phyloP scores from a whole-genome alignment of 371 early-diverging fungal genomes.

The Mortierella sp. region DNA sequence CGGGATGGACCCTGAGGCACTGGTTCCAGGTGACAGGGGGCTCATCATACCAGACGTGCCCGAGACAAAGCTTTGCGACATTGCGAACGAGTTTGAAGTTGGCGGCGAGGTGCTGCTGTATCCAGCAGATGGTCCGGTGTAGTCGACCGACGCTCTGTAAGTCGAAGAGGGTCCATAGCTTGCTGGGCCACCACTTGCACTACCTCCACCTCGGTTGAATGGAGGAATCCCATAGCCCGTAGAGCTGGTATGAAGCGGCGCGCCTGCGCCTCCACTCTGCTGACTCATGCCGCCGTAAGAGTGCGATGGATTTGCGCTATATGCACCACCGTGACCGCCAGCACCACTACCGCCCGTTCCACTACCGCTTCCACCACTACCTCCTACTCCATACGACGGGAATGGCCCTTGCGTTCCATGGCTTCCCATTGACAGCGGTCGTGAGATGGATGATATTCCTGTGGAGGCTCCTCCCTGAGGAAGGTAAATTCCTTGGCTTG shows the following conservation, averaged over 20 bases:
- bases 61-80: conserved; percentile 26
- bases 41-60: conserved; percentile 11
- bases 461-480: conserved; percentile 26
- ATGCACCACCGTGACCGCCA: conserved; percentile 1
- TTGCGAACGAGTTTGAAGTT: conserved; percentile 6
- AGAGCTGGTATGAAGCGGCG: conserved; percentile 25
- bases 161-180: conserved; percentile 17
- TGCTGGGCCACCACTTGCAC: conserved; percentile 1
- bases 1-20: conserved; percentile 4
- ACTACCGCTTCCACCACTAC: conserved; percentile 4
- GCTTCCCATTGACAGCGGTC: conserved; percentile 33
- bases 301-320: conserved; percentile 18
- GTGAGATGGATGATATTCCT: conserved; percentile 11
- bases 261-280: conserved; percentile 35
- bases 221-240: conserved; percentile 24
- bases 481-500: conserved; percentile 35
- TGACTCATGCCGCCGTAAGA: conserved; percentile 23
- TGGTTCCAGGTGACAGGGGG: conserved; percentile 8
- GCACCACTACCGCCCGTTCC: neutral
- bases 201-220: conserved; percentile 12
- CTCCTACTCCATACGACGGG: conserved; percentile 13
- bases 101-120: conserved; percentile 9
- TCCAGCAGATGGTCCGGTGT: conserved; percentile 10
- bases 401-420: conserved; percentile 31
- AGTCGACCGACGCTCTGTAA: conserved; percentile 21